Percentiles rank a stretch among this genome's conserved stretches.
Evolutionary conservation across 139 green algal genomes (phyloP).

Genomic region (Astrephomene gubernaculifera): DNA sequence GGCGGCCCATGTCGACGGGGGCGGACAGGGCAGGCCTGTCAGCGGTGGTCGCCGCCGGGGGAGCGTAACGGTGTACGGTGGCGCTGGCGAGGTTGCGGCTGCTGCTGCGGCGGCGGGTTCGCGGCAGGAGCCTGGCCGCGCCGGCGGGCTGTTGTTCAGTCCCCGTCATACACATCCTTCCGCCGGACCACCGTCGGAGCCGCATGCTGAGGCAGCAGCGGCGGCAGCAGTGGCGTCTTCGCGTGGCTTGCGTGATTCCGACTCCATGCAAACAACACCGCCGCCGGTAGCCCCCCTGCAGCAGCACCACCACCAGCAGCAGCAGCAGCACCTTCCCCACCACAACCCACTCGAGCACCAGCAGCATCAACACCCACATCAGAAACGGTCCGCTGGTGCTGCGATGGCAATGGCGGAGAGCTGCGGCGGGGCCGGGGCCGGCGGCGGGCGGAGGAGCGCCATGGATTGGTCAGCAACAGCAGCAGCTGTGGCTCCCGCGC

Average conservation of each 20-base stretch:
- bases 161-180: too few relatives aligned
- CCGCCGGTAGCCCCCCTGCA: background rate
- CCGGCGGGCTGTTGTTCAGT: too few relatives aligned
- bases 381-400: background rate
- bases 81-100: too few relatives aligned
- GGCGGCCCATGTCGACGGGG: too few relatives aligned
- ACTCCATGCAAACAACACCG: conserved; percentile 38
- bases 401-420: background rate
- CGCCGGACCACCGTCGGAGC: too few relatives aligned
- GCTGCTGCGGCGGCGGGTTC: too few relatives aligned
- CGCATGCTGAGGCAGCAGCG: background rate
- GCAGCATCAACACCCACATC: conserved; percentile 9
- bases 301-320: conserved; percentile 2
- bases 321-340: background rate
- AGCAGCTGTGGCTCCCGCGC: background rate
- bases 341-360: background rate
- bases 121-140: too few relatives aligned
- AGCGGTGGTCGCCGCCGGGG: too few relatives aligned
- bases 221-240: background rate
- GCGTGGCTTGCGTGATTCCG: background rate
- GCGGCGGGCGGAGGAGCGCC: background rate
- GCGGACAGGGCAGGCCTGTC: too few relatives aligned
- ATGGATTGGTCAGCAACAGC: conserved; percentile 15
- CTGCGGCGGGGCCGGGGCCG: background rate
- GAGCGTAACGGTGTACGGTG: too few relatives aligned